A percentile compares a stretch with the other conserved stretches of the same genome.
These are phyloP conservation scores for Yarrowia sp. DNA, from an alignment of 805 yeast species.

Conservation along the genomic window DNA sequence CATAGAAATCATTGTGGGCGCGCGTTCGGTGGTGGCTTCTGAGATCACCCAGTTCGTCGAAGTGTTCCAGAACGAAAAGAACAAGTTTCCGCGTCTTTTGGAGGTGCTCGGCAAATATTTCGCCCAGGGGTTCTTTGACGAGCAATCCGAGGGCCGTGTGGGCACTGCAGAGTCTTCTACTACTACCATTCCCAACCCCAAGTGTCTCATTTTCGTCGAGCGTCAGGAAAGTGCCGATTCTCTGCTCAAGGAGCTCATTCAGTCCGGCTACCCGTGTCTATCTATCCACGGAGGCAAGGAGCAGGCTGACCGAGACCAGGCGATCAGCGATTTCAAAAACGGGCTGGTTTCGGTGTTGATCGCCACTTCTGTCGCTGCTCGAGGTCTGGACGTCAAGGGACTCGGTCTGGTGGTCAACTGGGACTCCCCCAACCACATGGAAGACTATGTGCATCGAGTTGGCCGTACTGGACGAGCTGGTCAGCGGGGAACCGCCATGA, in stretches of 20 bases:
- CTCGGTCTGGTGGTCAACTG: conserved; percentile 81
- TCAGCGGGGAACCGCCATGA: conserved; percentile 72
- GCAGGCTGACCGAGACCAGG: conserved; percentile 78
- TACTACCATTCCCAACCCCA: conserved; percentile 6
- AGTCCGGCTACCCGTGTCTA: conserved; percentile 63
- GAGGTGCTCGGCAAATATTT: conserved; percentile 58
- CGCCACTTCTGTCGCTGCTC: conserved; percentile 93
- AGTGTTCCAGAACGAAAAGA: conserved; percentile 58
- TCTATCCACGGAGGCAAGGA: conserved; percentile 93
- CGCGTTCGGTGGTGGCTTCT: conserved; percentile 78
- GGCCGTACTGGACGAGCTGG: conserved; percentile 98
- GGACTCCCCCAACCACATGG: conserved; percentile 85
- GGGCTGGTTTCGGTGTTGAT: conserved; percentile 68
- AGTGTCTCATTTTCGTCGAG: conserved; percentile 79
- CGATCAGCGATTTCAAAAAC: conserved; percentile 70
- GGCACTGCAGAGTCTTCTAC: not conserved
- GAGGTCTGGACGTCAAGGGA: conserved; percentile 93
- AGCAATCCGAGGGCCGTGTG: conserved; percentile 49
- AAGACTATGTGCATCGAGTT: conserved; percentile 94
- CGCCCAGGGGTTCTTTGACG: conserved; percentile 45
- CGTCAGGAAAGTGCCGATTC: conserved; percentile 87
- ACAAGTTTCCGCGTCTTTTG: conserved; percentile 64
- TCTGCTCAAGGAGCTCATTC: conserved; percentile 60
- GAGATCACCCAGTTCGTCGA: conserved; percentile 78
- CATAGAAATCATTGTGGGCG: conserved; percentile 79